A percentile compares a stretch with the other conserved stretches of the same genome.
Conservation (phyloP, 768 basidiomycete genomes). For the Termitomyces sp. region DNA sequence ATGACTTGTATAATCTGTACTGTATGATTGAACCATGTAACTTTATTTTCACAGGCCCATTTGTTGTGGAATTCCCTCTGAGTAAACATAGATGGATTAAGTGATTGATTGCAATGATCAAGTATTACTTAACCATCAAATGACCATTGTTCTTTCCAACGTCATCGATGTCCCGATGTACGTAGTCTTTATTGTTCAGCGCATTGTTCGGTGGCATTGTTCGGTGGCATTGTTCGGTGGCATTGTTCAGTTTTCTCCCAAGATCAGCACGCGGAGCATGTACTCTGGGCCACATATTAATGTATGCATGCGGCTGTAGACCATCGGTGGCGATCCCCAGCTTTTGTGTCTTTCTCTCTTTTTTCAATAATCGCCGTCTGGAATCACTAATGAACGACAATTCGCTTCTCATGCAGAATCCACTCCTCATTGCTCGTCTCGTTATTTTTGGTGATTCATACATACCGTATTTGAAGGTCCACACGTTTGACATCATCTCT, state of each 20-base stretch:
- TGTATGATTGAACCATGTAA: not conserved
- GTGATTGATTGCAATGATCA: no score
- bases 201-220: constrained; percentile 7
- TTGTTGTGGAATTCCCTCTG: no score
- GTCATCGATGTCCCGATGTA: not conserved
- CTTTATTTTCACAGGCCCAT: not conserved
- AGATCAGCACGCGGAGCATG: not conserved
- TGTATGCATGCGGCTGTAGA: not conserved
- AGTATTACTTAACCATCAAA: not conserved
- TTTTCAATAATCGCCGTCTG: constrained; percentile 1
- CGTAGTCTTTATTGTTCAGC: not conserved
- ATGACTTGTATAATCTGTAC: constrained; percentile 4
- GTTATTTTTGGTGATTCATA: constrained; percentile 47
- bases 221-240: not conserved
- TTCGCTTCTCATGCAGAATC: constrained; percentile 32
- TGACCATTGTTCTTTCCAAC: not conserved
- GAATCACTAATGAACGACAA: not conserved
- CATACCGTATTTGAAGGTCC: not conserved
- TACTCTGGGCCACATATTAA: not conserved
- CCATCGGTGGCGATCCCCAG: constrained; percentile 10
- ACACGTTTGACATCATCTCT: not conserved
- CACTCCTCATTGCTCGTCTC: constrained; percentile 52
- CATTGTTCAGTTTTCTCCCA: constrained; percentile 2
- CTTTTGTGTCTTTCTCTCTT: constrained; percentile 5
- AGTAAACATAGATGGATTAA: no score